Base-by-base conservation (phyloP, 257 asterid genomes). In the Solanum bulbocastanum region DNA sequence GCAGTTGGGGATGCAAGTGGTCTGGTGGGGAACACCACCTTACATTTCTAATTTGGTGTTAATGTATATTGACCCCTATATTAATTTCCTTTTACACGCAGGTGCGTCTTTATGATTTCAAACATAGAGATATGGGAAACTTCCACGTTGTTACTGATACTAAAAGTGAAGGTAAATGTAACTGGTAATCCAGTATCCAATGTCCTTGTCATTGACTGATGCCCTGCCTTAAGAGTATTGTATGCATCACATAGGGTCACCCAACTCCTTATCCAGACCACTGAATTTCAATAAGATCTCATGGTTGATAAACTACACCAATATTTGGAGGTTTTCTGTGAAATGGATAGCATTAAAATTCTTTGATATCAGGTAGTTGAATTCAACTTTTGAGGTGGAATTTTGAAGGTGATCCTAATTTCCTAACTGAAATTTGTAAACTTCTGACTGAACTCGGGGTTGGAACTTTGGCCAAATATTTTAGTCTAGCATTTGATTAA, bases 1-100 rank as follows among this genome's bases (percentile, higher is more conserved):
- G 98, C 98, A 40, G 94, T 95, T 87, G 99, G 98, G 82, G 91
- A 93, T 89, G 96, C 94, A 91, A 88, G 98, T 91, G 97, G 97
- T 90, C 94, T 92, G 98, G 98, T 95, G 87, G 92, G 99, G 90
- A 89, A 90, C 89, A 37, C 87, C 87, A 89, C 84, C 68, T 88
- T 49, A 76, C n/a, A 25, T 60, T 25, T 81, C 62, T 86, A 40
- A 85, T 88, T 86, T 88, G 86, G 88, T n/a, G 79, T 73, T 87
- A 71, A 79, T 79, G 60, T 83, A 66, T 87, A 49, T 25, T 35
- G 71, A 30, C 76, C 66, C 81, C 81, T 87, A 32, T 88, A 83
- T 84, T 88, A 71, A 90, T 89, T 85, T 78, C 90, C 83, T 72
- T 85, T 68, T 87, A 87, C 66, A 37, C 66, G 87, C 91, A 96